phyloP scores from a whole-genome alignment of 2,329 filamentous ascomycete genomes.

The Bipolaris zeicola region DNA sequence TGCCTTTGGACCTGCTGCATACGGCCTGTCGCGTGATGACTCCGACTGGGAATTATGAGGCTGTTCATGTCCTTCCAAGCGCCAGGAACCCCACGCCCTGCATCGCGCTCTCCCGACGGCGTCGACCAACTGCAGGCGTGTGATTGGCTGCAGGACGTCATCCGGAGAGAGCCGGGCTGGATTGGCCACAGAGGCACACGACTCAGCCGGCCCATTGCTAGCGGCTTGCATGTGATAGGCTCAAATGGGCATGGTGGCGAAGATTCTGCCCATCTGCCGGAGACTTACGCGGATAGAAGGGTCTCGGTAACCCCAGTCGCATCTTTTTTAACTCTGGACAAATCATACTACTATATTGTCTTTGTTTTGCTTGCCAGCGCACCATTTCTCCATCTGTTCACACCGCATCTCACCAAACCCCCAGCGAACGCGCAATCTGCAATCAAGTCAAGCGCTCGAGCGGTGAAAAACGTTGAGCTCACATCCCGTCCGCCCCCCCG shows the following conservation, averaged over 20 bases:
- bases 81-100: constrained; percentile 17
- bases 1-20: background rate
- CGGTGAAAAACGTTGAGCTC: constrained; percentile 20
- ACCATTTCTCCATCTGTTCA: constrained; percentile 5
- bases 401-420: constrained; percentile 6
- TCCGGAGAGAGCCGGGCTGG: constrained; percentile 26
- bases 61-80: background rate
- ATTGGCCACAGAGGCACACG: constrained; percentile 20
- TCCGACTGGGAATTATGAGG: too few relatives aligned
- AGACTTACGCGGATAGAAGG: background rate
- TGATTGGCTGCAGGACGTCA: constrained; percentile 21
- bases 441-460: constrained; percentile 8
- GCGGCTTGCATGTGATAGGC: constrained; percentile 15
- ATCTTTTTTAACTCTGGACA: constrained; percentile 3
- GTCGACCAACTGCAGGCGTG: constrained; percentile 10
- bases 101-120: constrained; percentile 2
- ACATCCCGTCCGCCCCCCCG: constrained; percentile 24
- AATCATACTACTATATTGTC: background rate
- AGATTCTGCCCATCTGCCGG: constrained; percentile 12
- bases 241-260: constrained; percentile 10
- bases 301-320: constrained; percentile 3
- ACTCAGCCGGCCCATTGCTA: constrained; percentile 9
- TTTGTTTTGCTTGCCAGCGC: constrained; percentile 10
- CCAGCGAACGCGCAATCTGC: background rate
- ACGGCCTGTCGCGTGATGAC: too few relatives aligned